Base-by-base conservation (phyloP, 345 rosid species). In the Citrus unshiu region DNA sequence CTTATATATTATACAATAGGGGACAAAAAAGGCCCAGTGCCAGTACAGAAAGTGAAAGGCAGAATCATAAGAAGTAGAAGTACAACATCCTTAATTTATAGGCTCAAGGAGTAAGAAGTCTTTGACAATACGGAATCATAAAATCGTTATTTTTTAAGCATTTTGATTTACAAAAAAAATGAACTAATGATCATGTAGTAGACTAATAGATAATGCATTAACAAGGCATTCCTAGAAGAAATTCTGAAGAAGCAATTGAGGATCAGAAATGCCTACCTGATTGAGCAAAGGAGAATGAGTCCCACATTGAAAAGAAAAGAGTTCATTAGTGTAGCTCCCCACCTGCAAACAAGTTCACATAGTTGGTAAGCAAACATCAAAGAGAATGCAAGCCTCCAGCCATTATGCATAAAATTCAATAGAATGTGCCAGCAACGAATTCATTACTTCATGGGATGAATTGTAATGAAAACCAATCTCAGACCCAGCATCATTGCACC, bases 241-340 rank as follows among this genome's bases (percentile, higher is more conserved):
- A 54, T 6, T 57, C 16, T n/a, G 4, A 4, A 43, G 72, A 32
- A 27, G 19, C 9, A 54, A 8, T 79, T 14, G 39, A 72, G 63
- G 63, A 73, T 71, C 27, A 34, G 61, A 65, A 74, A 40, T 25
- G 58, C 84, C 74, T 64, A 96, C 98, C 99, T 97, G 83, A 97
- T 91, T 29, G 98, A 94, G 82, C 94, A 94, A 29, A 93, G 90
- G 68, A 97, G 98, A 87, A 97, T 93, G 68, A 94, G 98, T 58
- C 89, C 98, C 16, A 97, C 99, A 61, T 97, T 97, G 91, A 97
- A 97, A 86, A 97, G 99, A 82, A 97, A 97, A 13, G 98, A 97
- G 87, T 93, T 97, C 99, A 94, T 94, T 37, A 94, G 87, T 78
- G 99, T 97, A 25, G 96, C 98, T 83, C 99, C 99, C 99, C 99